Conservation (phyloP, 306 rosid genomes). For the Cicer bijugum region DNA sequence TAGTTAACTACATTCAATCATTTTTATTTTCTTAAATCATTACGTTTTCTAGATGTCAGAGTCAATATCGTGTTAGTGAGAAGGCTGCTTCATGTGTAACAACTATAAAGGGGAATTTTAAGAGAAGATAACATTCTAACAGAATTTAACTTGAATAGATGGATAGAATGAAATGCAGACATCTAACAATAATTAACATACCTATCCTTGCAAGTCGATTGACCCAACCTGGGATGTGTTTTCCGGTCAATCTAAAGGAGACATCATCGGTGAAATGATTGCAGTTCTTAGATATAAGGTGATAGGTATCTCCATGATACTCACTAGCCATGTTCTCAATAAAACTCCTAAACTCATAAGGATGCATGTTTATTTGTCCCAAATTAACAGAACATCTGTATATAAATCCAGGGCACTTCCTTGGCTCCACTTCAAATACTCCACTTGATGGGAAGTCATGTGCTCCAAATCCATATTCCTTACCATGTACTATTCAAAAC, state of each 20-base stretch:
- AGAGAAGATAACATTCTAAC: not conserved
- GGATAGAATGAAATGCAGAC: not conserved
- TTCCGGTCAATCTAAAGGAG: constrained; percentile 63
- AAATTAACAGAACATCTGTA: constrained; percentile 69
- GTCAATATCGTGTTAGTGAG: too few species aligned
- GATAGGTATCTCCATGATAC: constrained; percentile 93
- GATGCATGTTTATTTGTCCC: constrained; percentile 57
- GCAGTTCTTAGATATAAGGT: constrained; percentile 91
- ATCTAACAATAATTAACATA: constrained; percentile 29
- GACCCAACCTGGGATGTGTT: constrained; percentile 87
- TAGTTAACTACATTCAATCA: too few species aligned
- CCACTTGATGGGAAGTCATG: constrained; percentile 90
- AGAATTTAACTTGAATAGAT: not conserved
- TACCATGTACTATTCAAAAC: constrained; percentile 71
- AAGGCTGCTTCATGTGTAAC: not conserved
- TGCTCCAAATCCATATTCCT: constrained; percentile 91
- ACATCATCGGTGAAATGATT: constrained; percentile 86
- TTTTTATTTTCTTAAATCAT: too few species aligned
- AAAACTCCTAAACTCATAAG: constrained; percentile 67
- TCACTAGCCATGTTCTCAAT: constrained; percentile 69
- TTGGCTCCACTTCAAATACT: constrained; percentile 92
- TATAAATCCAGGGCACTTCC: constrained; percentile 78
- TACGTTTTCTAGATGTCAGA: too few species aligned
- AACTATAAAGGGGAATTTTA: not conserved
- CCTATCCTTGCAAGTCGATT: constrained; percentile 95